Percentiles rank a stretch among this genome's conserved stretches.
These are phyloP conservation scores for Phaeosphaeria sp. DNA, from an alignment of 2,329 filamentous ascomycete genomes.

Conservation along the genomic window DNA sequence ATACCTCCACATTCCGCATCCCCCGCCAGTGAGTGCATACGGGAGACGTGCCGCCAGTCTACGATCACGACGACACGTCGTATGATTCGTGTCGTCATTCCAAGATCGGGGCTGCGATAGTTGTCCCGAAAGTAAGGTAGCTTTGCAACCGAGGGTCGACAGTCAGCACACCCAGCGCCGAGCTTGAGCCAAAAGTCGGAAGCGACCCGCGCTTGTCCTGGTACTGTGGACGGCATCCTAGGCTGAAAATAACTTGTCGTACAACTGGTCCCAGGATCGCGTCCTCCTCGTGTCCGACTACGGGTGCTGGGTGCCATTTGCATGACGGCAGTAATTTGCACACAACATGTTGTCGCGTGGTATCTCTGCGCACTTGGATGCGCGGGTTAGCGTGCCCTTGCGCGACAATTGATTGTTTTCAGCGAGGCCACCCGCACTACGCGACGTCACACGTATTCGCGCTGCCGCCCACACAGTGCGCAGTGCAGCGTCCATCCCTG, in stretches of 20 bases:
- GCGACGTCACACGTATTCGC: constrained; percentile 17
- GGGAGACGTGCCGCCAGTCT: constrained; percentile 5
- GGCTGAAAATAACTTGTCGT: constrained; percentile 18
- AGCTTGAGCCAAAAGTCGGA: constrained; percentile 12
- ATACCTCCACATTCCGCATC: constrained; percentile 15
- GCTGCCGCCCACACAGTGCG: not conserved
- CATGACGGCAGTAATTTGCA: not conserved
- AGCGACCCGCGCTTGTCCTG: constrained; percentile 15
- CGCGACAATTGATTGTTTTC: constrained; percentile 5
- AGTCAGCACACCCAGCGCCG: constrained; percentile 5
- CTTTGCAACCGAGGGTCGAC: constrained; percentile 15
- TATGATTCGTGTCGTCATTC: constrained; percentile 22
- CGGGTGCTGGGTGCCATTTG: not conserved
- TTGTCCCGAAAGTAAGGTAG: constrained; percentile 23
- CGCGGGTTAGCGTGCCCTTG: not conserved
- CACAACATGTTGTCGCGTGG: constrained; percentile 3
- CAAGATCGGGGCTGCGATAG: constrained; percentile 21
- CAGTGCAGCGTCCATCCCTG: constrained; percentile 27
- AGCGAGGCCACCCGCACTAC: constrained; percentile 16
- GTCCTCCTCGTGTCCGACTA: not conserved
- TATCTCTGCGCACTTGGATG: not conserved
- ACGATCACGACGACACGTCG: constrained; percentile 11
- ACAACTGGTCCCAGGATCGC: constrained; percentile 1
- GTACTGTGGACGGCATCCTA: constrained; percentile 4
- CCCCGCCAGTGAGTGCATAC: constrained; percentile 8